Conservation (phyloP, 768 basidiomycete genomes). For the Udeniomyces megalosporus region DNA sequence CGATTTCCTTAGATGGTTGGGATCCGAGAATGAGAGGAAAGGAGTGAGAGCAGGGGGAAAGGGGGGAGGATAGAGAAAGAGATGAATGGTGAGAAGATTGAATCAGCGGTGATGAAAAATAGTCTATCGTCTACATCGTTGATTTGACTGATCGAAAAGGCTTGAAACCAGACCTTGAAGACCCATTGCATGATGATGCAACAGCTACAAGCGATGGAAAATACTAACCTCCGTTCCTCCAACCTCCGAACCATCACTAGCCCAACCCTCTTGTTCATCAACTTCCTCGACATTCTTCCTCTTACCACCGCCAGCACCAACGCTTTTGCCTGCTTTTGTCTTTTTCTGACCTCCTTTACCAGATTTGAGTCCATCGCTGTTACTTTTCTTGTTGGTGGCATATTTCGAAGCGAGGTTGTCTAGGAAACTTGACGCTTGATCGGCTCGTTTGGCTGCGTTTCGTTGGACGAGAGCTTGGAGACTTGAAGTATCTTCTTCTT, state of each 20-base stretch:
- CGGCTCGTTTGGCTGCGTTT: conserved; percentile 6
- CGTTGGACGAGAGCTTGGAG: conserved; percentile 28
- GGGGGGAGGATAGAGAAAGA: neutral
- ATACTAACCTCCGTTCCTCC: neutral
- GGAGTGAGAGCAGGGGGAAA: too few relatives aligned
- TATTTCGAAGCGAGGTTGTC: conserved; percentile 6
- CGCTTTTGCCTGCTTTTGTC: neutral
- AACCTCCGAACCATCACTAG: neutral
- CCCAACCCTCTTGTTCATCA: neutral
- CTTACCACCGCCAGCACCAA: too few relatives aligned
- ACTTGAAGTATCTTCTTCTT: conserved; percentile 48
- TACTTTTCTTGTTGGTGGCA: neutral
- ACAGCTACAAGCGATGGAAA: neutral
- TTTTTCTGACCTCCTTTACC: neutral
- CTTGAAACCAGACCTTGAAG: too few relatives aligned
- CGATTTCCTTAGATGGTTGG: neutral
- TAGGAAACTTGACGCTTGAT: neutral
- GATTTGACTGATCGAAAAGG: too few relatives aligned
- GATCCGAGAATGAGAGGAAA: too few relatives aligned
- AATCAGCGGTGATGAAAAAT: neutral
- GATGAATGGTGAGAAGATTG: neutral
- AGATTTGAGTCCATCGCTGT: neutral
- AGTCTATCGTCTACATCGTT: too few relatives aligned
- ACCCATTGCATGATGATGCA: too few relatives aligned
- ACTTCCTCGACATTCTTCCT: neutral